Conservation (phyloP, 169 alveolate species). For the Cryptosporidium xiaoi region DNA sequence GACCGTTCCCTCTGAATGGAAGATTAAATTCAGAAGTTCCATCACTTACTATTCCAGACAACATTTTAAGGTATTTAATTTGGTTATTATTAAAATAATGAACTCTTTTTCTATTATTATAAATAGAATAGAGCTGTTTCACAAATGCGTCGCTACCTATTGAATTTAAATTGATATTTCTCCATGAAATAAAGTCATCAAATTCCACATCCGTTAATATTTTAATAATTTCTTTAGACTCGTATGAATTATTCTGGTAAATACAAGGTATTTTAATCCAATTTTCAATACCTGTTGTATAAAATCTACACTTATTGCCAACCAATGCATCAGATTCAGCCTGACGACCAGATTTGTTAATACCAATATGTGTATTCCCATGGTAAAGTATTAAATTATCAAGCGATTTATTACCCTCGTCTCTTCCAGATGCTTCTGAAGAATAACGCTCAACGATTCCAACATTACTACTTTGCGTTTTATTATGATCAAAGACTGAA, state of each 20-base stretch:
- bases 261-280: conserved; percentile 73
- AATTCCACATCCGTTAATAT: conserved; percentile 23
- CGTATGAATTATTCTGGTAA: conserved; percentile 38
- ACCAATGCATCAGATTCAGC: not conserved
- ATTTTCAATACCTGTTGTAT: conserved; percentile 59
- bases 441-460: conserved; percentile 54
- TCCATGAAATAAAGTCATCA: conserved; percentile 68
- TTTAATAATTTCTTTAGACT: conserved; percentile 37
- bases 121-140: conserved; percentile 30
- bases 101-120: conserved; percentile 31
- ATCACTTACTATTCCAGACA: conserved; percentile 48
- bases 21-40: conserved; percentile 27
- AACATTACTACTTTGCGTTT: conserved; percentile 8
- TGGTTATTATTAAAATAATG: conserved; percentile 28
- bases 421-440: conserved; percentile 9
- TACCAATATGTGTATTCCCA: conserved; percentile 2
- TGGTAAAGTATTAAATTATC: conserved; percentile 46
- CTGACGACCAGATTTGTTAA: not conserved
- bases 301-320: conserved; percentile 19
- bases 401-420: conserved; percentile 42
- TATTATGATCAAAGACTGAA: conserved; percentile 38
- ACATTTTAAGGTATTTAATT: conserved; percentile 14
- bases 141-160: conserved; percentile 1
- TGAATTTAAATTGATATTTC: conserved; percentile 3
- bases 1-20: conserved; percentile 72